A percentile compares a stretch with the other conserved stretches of the same genome.
phyloP scores from a whole-genome alignment of 2,329 filamentous ascomycete genomes.

The Uncinocarpus reesii region DNA sequence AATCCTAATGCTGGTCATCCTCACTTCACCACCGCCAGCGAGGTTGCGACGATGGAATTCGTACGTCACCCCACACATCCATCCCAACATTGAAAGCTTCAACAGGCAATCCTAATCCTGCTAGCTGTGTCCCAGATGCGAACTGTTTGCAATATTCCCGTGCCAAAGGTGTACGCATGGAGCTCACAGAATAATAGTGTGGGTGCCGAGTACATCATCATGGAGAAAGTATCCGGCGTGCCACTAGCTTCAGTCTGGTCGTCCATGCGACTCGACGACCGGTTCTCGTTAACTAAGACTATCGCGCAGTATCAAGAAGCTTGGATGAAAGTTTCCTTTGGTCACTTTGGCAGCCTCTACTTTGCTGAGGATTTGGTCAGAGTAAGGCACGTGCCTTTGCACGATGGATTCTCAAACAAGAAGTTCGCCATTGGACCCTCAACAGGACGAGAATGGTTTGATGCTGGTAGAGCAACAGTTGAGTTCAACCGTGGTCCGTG shows the following conservation, averaged over 20 bases:
- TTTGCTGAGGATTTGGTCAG: slow-evolving; percentile 8
- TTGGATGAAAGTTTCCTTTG: slow-evolving; percentile 25
- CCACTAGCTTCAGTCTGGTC: slow-evolving; percentile 25
- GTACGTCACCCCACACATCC: neutral
- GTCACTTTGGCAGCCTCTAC: slow-evolving; percentile 23
- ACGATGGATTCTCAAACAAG: neutral
- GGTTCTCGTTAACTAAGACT: slow-evolving; percentile 21
- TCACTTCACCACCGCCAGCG: neutral
- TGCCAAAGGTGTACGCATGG: slow-evolving; percentile 5
- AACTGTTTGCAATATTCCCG: neutral
- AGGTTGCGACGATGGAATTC: too few species aligned
- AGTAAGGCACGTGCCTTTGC: too few species aligned
- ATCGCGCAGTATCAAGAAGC: slow-evolving; percentile 25
- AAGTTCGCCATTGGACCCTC: slow-evolving; percentile 24
- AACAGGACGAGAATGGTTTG: slow-evolving; percentile 22
- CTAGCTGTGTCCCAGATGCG: neutral
- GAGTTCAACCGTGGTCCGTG: slow-evolving; percentile 1
- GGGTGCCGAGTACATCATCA: slow-evolving; percentile 27
- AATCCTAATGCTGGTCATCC: neutral
- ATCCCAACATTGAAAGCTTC: neutral
- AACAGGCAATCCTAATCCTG: too few species aligned
- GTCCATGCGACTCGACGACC: slow-evolving; percentile 20
- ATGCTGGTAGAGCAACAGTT: slow-evolving; percentile 14
- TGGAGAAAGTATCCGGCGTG: slow-evolving; percentile 22
- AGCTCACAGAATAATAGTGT: slow-evolving; percentile 24